These are phyloP conservation scores for Tolypocladium album DNA, from an alignment of 2,329 filamentous ascomycete genomes.

Conservation along the genomic window DNA sequence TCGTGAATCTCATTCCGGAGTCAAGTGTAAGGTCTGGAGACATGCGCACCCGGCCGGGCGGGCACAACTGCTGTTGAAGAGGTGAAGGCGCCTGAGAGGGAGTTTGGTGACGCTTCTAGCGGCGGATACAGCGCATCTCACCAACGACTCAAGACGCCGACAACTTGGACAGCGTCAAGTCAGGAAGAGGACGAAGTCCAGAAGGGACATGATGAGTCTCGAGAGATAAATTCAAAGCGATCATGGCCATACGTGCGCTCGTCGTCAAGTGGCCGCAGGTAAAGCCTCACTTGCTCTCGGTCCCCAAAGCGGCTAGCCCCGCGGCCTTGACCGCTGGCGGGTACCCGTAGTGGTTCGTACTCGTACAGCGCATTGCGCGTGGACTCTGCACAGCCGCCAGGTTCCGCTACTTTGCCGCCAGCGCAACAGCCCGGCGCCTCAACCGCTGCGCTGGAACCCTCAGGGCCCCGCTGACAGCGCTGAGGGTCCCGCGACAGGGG, in stretches of 20 bases:
- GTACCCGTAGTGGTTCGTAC: no score
- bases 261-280: not conserved
- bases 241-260: not conserved
- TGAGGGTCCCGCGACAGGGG: not conserved
- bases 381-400: not conserved
- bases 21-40: not conserved
- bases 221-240: not conserved
- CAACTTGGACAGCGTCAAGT: not conserved
- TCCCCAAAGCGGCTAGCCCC: slow-evolving; percentile 9
- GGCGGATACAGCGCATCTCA: not conserved
- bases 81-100: not conserved
- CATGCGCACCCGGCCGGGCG: not conserved
- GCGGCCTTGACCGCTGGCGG: not conserved
- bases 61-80: not conserved
- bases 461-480: not conserved
- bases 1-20: not conserved
- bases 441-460: not conserved
- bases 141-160: not conserved
- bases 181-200: not conserved
- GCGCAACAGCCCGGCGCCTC: not conserved
- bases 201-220: not conserved
- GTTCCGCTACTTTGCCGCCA: not conserved
- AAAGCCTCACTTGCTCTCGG: slow-evolving; percentile 5
- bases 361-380: not conserved
- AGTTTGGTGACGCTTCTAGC: not conserved